Evolutionary conservation across 352 stramenopile genomes (phyloP).

Genomic region (Phytophthora melonis): DNA sequence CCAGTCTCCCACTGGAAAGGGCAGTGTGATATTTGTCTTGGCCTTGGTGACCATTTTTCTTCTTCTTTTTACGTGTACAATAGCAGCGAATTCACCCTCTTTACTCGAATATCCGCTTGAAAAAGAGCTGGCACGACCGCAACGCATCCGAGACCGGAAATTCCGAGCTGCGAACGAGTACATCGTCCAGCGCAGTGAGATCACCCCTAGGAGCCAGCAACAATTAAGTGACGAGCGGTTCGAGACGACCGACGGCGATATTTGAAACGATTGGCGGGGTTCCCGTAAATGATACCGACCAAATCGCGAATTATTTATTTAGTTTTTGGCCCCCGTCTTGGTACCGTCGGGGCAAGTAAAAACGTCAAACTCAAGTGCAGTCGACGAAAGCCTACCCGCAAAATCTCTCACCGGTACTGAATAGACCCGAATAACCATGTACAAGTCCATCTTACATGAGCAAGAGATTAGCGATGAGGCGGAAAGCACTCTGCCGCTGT

Average conservation of each 20-base stretch:
- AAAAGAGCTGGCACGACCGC: conserved; percentile 21
- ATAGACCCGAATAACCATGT: no score
- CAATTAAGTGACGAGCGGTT: conserved; percentile 20
- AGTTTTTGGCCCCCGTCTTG: no score
- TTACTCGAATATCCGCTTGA: conserved; percentile 20
- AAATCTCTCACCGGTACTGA: no score
- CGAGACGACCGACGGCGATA: conserved; percentile 13
- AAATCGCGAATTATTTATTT: no score
- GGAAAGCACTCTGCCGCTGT: no score
- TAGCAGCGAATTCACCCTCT: conserved; percentile 20
- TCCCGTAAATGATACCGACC: no score
- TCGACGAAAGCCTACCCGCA: no score
- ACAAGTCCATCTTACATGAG: no score
- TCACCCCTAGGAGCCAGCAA: neutral
- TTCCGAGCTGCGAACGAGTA: conserved; percentile 33
- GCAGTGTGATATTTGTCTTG: neutral
- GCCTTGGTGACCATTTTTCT: neutral
- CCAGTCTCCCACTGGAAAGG: conserved; percentile 7
- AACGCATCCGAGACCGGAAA: conserved; percentile 21
- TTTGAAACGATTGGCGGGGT: no score
- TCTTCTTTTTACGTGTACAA: neutral
- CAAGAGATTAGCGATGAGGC: no score
- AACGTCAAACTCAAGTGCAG: no score
- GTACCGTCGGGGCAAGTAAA: no score
- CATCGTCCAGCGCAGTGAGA: conserved; percentile 1